phyloP scores from a whole-genome alignment of 2,329 filamentous ascomycete species.

The Fusarium heterosporum region DNA sequence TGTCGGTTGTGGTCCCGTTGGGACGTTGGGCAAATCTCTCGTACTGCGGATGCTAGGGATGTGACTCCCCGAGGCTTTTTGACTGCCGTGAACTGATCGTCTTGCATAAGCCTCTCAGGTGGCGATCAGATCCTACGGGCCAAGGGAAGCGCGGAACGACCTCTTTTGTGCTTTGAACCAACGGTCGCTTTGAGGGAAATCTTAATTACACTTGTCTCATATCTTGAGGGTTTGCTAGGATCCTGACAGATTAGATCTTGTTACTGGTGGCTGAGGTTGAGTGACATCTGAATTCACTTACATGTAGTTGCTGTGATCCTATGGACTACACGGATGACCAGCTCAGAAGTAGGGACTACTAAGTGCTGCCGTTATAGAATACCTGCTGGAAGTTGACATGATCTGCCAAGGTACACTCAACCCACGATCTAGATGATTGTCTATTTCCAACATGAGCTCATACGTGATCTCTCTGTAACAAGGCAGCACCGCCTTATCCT shows the following conservation, averaged over 20 bases:
- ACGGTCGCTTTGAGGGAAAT: neutral
- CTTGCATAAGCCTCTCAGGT: slow-evolving; percentile 22
- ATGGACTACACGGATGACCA: no score
- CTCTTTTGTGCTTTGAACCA: slow-evolving; percentile 2
- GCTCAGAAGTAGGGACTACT: no score
- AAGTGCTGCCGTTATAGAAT: no score
- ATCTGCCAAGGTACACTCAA: no score
- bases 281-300: neutral
- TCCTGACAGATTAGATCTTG: neutral
- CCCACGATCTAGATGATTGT: neutral
- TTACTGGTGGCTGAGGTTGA: neutral
- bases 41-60: slow-evolving; percentile 12
- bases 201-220: slow-evolving; percentile 13
- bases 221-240: neutral
- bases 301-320: neutral
- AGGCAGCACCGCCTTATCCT: no score
- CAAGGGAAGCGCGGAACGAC: neutral
- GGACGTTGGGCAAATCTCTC: slow-evolving; percentile 24
- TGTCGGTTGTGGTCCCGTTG: slow-evolving; percentile 15
- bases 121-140: neutral
- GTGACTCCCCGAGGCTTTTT: slow-evolving; percentile 2
- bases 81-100: slow-evolving; percentile 11
- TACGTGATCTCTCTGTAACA: neutral
- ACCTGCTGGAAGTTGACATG: no score
- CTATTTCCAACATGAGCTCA: neutral